Base-by-base conservation (phyloP, 176 grass and related monocot genomes). In the Bromus sterilis region DNA sequence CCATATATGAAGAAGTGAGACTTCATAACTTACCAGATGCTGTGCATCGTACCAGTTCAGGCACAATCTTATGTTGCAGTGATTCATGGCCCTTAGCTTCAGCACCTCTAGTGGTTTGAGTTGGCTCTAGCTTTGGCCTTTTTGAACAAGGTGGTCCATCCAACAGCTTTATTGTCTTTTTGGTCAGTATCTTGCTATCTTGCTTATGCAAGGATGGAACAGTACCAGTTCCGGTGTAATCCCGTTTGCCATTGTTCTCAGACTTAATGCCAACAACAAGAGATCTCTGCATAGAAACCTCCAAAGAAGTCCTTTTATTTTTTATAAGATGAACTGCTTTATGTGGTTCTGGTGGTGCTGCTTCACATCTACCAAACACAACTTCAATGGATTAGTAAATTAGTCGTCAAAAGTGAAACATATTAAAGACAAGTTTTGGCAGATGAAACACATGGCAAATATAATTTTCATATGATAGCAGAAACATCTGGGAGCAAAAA, bases 161-260 rank as follows among this genome's bases (percentile, higher is more conserved):
- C 69, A 93, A 84, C 64, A 87, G 84, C 81, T 97, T 97, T 78
- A 91, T 87, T 53, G 91, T 87, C 80, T 90, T 93, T 87, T 97
- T 97, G 20, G 66, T 41, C 30, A 68, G 32, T 66, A 79, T 11
- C 55, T 91, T 97, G 25, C 44, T 77, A 62, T 87, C 94, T 78
- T 89, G 88, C 76, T 91, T 97, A 62, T 87, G 80, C 29, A 89
- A 68, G 46, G 91, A 85, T 84, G 89, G 77, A 36, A 86, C 55
- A 55, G 56, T 75, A 81, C 86, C 88, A 69, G 66, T 81, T 74
- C 86, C 90, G 87, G 71, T 59, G 74, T 78, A 91, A 87, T 83
- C 76, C 36, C 73, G 85, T 57, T 92, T 90, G 67, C 77, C 75
- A 26, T 69, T 80, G 9, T 77, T 85, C 79, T 93, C 90, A 62